Evolutionary conservation across 371 early-diverging fungal species (phyloP), one percentile per base, ranked within the genome.

Genomic region (Choanephora cucurbitarum): DNA sequence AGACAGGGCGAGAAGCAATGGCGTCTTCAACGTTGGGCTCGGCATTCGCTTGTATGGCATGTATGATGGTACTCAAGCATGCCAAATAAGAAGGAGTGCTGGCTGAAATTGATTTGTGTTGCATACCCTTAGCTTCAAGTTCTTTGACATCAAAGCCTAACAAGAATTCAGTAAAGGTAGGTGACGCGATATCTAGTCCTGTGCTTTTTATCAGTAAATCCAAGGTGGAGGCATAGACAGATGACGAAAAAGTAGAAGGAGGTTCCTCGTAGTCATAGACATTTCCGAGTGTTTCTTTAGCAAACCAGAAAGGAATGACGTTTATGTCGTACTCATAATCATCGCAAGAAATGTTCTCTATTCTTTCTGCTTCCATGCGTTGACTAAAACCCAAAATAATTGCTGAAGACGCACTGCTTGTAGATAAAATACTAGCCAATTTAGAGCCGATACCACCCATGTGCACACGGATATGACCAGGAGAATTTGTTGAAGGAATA

Each of bases 161-260:
- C 50, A 96, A 69, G 50, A 91, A 93, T 65, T 96, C 95, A 7
- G 93, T 84, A 23, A 96, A 67, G 0, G 88, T 88, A 2, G 92
- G 91, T 9, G 78, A 66, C 8, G 69, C 56, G 15, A 60, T 55
- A 1, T 62, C 60, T 9, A 66, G 55, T 3, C 57, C 55, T 21
- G 85, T 55, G 63, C 84, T 91, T 33, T 76, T 67, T 11, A 90
- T 53, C 34, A 92, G 64, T 55, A 92, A 60, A 31, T 91, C 88
- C 49, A 91, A 57, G 40, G 92, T 85, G 3, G 88, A 86, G 17
- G 89, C 71, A 11, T 90, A 85, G 13, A 91, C 76, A 5, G 84
- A 76, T 0, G 47, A 28, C 0, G 52, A 18, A 24, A 31, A 46
- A 14, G 18, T 75, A 60, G 19, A 72, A 37, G 15, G 11, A 34